Conservation (phyloP, 805 yeast genomes). For the Yarrowia hollandica region DNA sequence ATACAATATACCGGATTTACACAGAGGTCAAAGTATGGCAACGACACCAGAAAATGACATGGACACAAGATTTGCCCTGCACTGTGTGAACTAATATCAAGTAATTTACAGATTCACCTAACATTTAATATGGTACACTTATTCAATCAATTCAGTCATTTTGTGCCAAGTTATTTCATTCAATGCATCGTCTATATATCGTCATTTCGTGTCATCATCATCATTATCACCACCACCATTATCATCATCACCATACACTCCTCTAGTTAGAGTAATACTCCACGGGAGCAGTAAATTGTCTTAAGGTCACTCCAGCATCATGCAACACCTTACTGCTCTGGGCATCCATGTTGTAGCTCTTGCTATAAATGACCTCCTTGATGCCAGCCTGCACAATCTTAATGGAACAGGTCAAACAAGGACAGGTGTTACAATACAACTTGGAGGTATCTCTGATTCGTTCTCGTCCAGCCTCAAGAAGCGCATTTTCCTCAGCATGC, state of each 20-base stretch:
- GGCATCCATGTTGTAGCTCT: constrained; percentile 88
- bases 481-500: constrained; percentile 97
- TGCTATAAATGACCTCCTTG: constrained; percentile 87
- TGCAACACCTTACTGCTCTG: constrained; percentile 68
- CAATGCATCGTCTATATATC: no score
- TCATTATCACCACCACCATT: not conserved
- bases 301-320: constrained; percentile 68
- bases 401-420: constrained; percentile 92
- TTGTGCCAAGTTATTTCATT: no score
- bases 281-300: constrained; percentile 56
- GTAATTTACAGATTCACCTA: no score
- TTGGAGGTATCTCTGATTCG: constrained; percentile 64
- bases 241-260: no score
- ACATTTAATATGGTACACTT: no score
- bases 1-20: no score
- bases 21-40: no score
- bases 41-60: no score
- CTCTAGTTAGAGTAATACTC: constrained; percentile 30
- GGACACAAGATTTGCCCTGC: no score
- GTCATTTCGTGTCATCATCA: not conserved
- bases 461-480: constrained; percentile 90
- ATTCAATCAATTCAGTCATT: no score
- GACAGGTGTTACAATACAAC: constrained; percentile 92
- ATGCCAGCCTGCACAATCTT: constrained; percentile 94
- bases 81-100: no score